Conservation (phyloP, 257 asterid species). For the Solanum boliviense region DNA sequence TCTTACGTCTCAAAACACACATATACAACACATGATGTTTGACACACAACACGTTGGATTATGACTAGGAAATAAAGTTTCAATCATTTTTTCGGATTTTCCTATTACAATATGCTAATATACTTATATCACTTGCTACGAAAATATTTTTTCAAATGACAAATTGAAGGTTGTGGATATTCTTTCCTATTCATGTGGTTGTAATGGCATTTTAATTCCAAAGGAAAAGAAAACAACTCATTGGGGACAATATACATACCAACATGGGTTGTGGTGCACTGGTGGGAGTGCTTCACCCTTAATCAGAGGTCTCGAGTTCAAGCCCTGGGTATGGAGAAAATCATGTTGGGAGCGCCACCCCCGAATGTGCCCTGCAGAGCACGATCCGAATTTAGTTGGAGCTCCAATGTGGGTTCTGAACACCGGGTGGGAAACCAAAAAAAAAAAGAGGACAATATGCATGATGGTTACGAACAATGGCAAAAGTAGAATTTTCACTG, state of each 20-base stretch:
- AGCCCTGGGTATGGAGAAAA: too few species aligned
- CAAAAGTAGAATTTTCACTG: too few species aligned
- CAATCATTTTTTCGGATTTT: background rate
- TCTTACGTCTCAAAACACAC: background rate
- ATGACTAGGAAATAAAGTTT: background rate
- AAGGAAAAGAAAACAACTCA: background rate
- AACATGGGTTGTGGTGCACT: too few species aligned
- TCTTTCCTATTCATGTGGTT: background rate
- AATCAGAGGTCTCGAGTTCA: too few species aligned
- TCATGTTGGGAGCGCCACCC: too few species aligned
- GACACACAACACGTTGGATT: background rate
- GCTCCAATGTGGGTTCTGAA: too few species aligned
- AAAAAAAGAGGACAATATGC: background rate
- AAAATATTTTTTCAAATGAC: background rate
- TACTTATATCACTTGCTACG: background rate
- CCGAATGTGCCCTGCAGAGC: too few species aligned
- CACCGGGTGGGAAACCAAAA: too few species aligned
- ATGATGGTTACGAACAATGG: background rate
- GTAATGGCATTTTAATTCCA: background rate
- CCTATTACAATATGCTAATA: background rate
- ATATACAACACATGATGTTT: background rate
- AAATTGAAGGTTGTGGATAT: background rate
- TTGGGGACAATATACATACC: background rate
- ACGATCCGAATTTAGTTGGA: too few species aligned
- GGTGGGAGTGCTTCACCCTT: too few species aligned